Conservation (phyloP, 2,329 filamentous ascomycete genomes). For the Aquanectria penicillioides region DNA sequence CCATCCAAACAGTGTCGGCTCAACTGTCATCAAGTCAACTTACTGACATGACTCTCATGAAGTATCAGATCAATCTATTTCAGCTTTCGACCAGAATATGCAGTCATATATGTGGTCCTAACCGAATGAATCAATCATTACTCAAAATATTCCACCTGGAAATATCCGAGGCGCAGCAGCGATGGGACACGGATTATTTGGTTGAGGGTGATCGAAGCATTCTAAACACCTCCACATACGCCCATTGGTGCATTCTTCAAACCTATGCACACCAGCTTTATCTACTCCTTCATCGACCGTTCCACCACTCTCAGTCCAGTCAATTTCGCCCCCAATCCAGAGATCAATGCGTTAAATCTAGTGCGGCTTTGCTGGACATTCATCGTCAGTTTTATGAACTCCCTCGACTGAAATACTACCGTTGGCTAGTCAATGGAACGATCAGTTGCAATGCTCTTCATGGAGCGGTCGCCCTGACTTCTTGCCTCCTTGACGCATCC, state of each 20-base stretch:
- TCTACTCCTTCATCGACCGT: slow-evolving; percentile 29
- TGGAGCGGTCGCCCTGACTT: slow-evolving; percentile 25
- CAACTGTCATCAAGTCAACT: neutral
- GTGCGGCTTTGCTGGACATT: slow-evolving; percentile 22
- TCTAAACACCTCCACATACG: slow-evolving; percentile 12
- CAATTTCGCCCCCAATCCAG: slow-evolving; percentile 13
- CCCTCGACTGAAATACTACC: slow-evolving; percentile 23
- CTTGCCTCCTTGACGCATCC: slow-evolving; percentile 23
- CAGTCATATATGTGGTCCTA: slow-evolving; percentile 2
- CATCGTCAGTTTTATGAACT: slow-evolving; percentile 25
- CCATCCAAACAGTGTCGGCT: neutral
- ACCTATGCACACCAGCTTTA: slow-evolving; percentile 31
- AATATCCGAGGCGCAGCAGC: slow-evolving; percentile 9
- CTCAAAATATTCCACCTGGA: neutral
- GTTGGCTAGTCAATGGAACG: slow-evolving; percentile 24
- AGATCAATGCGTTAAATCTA: slow-evolving; percentile 20
- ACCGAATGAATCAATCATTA: neutral
- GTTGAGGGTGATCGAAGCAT: slow-evolving; percentile 20
- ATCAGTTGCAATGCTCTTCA: slow-evolving; percentile 23
- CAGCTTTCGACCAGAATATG: slow-evolving; percentile 21
- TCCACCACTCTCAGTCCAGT: neutral
- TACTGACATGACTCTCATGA: slow-evolving; percentile 22
- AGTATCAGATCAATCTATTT: slow-evolving; percentile 24
- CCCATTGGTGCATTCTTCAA: slow-evolving; percentile 28
- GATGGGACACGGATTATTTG: slow-evolving; percentile 22